phyloP scores from a whole-genome alignment of 1,284 basidiomycete species.

The Fomitopsis betulina region DNA sequence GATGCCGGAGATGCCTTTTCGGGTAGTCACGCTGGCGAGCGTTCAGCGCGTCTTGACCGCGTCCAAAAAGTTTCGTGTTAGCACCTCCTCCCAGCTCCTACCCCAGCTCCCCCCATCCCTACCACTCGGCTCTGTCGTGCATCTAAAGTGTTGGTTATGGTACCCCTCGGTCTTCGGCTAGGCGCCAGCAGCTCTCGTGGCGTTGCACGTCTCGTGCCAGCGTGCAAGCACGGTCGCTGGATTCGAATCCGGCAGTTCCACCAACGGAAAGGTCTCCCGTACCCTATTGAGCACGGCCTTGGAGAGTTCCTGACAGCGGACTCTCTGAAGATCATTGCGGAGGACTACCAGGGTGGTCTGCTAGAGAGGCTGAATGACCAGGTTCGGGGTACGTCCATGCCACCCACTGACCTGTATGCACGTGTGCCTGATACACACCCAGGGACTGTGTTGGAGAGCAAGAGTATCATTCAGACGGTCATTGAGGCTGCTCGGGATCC shows the following conservation, averaged over 20 bases:
- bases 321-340: conserved; percentile 62
- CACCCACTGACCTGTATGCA: conserved; percentile 5
- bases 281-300: conserved; percentile 64
- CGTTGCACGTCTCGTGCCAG: conserved; percentile 13
- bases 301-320: conserved; percentile 69
- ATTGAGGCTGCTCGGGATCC: conserved; percentile 64
- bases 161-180: conserved; percentile 19
- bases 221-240: conserved; percentile 16
- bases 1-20: conserved; percentile 3
- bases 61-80: conserved; percentile 19
- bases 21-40: conserved; percentile 4
- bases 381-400: conserved; percentile 52
- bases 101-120: conserved; percentile 1
- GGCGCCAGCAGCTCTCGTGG: conserved; percentile 19
- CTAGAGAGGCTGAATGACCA: conserved; percentile 72
- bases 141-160: conserved; percentile 16
- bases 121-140: conserved; percentile 5
- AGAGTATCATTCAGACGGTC: conserved; percentile 71
- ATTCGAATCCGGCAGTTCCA: conserved; percentile 43
- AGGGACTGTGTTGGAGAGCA: conserved; percentile 33
- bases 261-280: conserved; percentile 51
- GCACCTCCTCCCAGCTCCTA: conserved; percentile 12
- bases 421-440: background rate
- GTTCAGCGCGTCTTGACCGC: conserved; percentile 7
- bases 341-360: conserved; percentile 82